Evolutionary conservation across 768 basidiomycete genomes (phyloP).

Genomic region (Hygrophoropsis aurantiaca): DNA sequence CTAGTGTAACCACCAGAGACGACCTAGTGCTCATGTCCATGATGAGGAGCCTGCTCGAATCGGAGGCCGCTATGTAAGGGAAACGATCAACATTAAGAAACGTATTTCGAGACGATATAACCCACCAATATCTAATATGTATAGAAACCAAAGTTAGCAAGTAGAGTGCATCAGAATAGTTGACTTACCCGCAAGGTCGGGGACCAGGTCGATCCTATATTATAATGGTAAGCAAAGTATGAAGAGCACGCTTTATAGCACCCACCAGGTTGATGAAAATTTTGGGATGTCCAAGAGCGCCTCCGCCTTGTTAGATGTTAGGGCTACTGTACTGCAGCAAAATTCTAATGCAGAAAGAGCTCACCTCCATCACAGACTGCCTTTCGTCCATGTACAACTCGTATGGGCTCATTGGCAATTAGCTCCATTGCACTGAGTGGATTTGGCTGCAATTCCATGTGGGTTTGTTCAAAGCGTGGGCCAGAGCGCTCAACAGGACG

Average conservation of each 20-base stretch:
- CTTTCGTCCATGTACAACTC: slow-evolving; percentile 77
- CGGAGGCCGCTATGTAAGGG: slow-evolving; percentile 68
- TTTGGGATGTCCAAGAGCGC: slow-evolving; percentile 94
- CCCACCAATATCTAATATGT: slow-evolving; percentile 48
- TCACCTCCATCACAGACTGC: slow-evolving; percentile 95
- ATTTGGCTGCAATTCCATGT: slow-evolving; percentile 83
- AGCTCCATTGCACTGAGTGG: slow-evolving; percentile 91
- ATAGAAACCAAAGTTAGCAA: slow-evolving; percentile 3
- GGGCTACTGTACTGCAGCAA: slow-evolving; percentile 1
- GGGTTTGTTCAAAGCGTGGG: slow-evolving; percentile 92
- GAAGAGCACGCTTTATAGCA: too few species aligned
- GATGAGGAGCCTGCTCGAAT: slow-evolving; percentile 83
- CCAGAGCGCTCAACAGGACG: slow-evolving; percentile 59
- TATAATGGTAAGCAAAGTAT: slow-evolving; percentile 7
- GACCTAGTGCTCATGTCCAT: slow-evolving; percentile 47
- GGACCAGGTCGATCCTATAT: slow-evolving; percentile 83
- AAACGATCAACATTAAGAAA: not conserved
- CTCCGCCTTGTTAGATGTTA: slow-evolving; percentile 62
- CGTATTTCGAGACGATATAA: slow-evolving; percentile 4
- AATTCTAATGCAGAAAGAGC: slow-evolving; percentile 30
- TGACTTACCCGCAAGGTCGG: slow-evolving; percentile 83
- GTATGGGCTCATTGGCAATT: slow-evolving; percentile 81
- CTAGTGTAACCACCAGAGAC: not conserved
- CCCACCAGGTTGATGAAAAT: slow-evolving; percentile 93
- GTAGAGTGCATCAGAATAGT: not conserved